Conservation (phyloP, 2,329 filamentous ascomycete species). For the Botrytis medusae region DNA sequence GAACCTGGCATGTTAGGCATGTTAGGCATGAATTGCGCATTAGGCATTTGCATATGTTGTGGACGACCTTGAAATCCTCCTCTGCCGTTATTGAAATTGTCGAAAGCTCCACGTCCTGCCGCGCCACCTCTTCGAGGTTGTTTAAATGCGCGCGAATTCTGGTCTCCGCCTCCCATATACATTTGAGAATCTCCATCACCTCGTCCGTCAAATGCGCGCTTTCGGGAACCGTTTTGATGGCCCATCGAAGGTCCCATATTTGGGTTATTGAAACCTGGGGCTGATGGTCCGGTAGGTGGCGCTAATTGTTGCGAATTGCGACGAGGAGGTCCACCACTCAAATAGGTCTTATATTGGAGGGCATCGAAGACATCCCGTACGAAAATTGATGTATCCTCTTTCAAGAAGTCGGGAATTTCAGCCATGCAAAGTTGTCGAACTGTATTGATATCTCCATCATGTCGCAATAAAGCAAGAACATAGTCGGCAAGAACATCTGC, state of each 20-base stretch:
- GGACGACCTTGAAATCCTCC: constrained; percentile 34
- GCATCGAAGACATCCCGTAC: constrained; percentile 70
- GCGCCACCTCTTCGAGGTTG: constrained; percentile 56
- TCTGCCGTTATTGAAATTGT: constrained; percentile 39
- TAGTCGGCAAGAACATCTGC: constrained; percentile 81
- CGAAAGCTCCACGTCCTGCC: constrained; percentile 43
- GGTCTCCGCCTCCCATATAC: constrained; percentile 36
- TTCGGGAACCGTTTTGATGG: constrained; percentile 42
- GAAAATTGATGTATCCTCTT: constrained; percentile 63
- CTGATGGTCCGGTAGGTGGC: constrained; percentile 36
- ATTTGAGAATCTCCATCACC: constrained; percentile 45
- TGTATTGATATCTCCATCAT: constrained; percentile 63
- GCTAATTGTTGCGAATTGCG: constrained; percentile 32
- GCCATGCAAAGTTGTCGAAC: constrained; percentile 68
- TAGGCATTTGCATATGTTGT: constrained; percentile 29
- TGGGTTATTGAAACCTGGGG: constrained; percentile 29
- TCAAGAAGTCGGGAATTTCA: constrained; percentile 74
- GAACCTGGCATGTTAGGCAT: constrained; percentile 32
- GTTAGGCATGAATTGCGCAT: constrained; percentile 27
- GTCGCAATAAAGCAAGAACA: constrained; percentile 72
- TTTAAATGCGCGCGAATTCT: constrained; percentile 53
- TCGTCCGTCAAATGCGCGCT: constrained; percentile 55
- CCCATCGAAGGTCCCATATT: constrained; percentile 32
- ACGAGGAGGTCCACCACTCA: constrained; percentile 49
- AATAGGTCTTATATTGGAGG: constrained; percentile 61